Percentiles rank a stretch among this genome's conserved stretches.
phyloP scores from a whole-genome alignment of 1,139 yeast species.

The Scheffersomyces insectosa region DNA sequence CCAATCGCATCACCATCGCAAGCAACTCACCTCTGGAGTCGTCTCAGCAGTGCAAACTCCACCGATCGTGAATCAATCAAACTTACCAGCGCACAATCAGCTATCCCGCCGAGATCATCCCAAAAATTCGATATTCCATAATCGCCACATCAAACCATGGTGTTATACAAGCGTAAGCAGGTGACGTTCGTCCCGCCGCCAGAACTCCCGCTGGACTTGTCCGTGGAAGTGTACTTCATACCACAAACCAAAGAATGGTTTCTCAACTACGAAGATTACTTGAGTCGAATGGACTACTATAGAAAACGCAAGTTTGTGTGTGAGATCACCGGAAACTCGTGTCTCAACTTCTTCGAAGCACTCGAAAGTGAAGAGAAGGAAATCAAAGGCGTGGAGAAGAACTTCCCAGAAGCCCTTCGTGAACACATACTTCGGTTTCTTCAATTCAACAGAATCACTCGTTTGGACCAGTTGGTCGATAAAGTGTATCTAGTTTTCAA shows the following conservation, averaged over 20 bases:
- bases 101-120: too few relatives aligned
- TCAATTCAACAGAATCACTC: constrained; percentile 79
- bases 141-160: constrained; percentile 37
- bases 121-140: too few relatives aligned
- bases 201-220: constrained; percentile 51
- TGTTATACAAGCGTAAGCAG: constrained; percentile 70
- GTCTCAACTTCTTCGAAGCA: constrained; percentile 89
- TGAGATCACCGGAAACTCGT: constrained; percentile 93
- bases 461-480: constrained; percentile 86
- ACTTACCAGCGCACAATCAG: too few relatives aligned
- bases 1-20: too few relatives aligned
- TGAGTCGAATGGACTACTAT: constrained; percentile 69
- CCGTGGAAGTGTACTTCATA: constrained; percentile 70
- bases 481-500: constrained; percentile 75
- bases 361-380: constrained; percentile 70
- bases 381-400: constrained; percentile 68
- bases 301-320: constrained; percentile 81
- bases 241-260: constrained; percentile 91
- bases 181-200: constrained; percentile 60
- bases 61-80: too few relatives aligned
- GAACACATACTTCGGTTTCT: constrained; percentile 86
- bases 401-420: constrained; percentile 87
- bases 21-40: too few relatives aligned
- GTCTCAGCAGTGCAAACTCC: too few relatives aligned
- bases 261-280: constrained; percentile 68